Percentiles rank a stretch among this genome's conserved stretches.
These are phyloP conservation scores for Rhodotorula graminis DNA, from an alignment of 768 basidiomycete species.

Conservation along the genomic window DNA sequence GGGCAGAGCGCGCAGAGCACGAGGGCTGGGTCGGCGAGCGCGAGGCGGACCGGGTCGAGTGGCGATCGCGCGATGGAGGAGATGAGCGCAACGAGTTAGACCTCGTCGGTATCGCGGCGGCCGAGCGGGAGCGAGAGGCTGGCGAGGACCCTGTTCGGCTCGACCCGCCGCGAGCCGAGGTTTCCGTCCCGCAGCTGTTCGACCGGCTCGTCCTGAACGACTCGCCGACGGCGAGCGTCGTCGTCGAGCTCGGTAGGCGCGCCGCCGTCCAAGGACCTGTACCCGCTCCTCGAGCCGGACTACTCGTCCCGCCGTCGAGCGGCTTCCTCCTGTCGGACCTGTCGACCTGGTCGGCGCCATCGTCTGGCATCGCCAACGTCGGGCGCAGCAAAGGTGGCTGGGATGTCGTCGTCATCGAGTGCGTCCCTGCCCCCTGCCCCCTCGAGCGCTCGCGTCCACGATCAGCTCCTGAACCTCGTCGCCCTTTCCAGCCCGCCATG, in stretches of 20 bases:
- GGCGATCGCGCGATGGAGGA: not conserved
- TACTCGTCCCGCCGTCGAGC: slow-evolving; percentile 26
- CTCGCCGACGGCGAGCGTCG: not conserved
- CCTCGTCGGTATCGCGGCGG: not conserved
- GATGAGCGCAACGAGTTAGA: not conserved
- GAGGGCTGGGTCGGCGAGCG: slow-evolving; percentile 1
- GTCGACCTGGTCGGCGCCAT: slow-evolving; percentile 14
- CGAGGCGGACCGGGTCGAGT: not conserved
- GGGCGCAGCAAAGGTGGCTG: slow-evolving; percentile 4
- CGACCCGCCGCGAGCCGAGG: not conserved
- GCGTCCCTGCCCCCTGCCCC: not conserved
- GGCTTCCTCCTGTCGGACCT: slow-evolving; percentile 25
- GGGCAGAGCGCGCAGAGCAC: not conserved
- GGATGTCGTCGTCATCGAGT: slow-evolving; percentile 31
- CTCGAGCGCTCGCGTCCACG: not conserved
- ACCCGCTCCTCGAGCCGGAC: too few species aligned
- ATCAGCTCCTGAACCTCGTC: not conserved
- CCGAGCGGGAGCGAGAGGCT: too few species aligned
- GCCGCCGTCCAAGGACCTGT: not conserved
- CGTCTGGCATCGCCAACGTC: not conserved
- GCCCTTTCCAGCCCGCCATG: slow-evolving; percentile 22
- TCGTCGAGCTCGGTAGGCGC: not conserved
- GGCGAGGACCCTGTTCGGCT: not conserved
- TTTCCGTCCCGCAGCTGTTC: not conserved
- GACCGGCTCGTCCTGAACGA: slow-evolving; percentile 3